Conservation (phyloP, 129 eudicot genomes). For the Heracleum sosnowskyi region DNA sequence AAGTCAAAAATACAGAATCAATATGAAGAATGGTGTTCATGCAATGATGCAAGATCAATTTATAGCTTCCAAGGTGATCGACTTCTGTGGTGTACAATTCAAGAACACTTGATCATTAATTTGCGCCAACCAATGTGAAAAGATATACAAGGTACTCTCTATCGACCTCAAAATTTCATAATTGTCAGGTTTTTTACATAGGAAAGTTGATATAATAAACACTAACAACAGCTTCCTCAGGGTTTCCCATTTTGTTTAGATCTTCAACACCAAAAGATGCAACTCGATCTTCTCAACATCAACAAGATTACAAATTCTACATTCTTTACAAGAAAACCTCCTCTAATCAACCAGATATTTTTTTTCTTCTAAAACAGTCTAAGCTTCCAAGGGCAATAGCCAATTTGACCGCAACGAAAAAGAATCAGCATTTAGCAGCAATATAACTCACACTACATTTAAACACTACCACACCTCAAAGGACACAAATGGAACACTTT, state of each 20-base stretch:
- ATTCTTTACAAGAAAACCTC: constrained; percentile 1
- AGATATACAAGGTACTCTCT: neutral
- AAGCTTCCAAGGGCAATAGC: neutral
- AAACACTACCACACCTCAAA: neutral
- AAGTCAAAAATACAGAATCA: neutral
- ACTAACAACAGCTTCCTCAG: neutral
- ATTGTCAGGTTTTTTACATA: neutral
- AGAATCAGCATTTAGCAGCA: neutral
- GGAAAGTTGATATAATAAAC: neutral
- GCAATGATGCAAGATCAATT: neutral
- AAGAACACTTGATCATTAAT: neutral
- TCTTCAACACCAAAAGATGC: constrained; percentile 9
- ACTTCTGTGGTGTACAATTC: neutral
- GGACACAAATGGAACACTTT: neutral
- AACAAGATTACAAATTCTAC: neutral
- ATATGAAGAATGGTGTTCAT: neutral
- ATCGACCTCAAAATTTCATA: neutral
- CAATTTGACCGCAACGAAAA: constrained; percentile 1
- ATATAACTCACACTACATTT: neutral
- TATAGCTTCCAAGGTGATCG: neutral
- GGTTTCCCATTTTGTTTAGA: neutral
- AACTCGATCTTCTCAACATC: constrained; percentile 4
- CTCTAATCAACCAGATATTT: neutral
- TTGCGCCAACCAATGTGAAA: neutral
- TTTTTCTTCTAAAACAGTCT: neutral